These are phyloP conservation scores for Coriaria nepalensis DNA, from an alignment of 306 rosid species.

Conservation along the genomic window DNA sequence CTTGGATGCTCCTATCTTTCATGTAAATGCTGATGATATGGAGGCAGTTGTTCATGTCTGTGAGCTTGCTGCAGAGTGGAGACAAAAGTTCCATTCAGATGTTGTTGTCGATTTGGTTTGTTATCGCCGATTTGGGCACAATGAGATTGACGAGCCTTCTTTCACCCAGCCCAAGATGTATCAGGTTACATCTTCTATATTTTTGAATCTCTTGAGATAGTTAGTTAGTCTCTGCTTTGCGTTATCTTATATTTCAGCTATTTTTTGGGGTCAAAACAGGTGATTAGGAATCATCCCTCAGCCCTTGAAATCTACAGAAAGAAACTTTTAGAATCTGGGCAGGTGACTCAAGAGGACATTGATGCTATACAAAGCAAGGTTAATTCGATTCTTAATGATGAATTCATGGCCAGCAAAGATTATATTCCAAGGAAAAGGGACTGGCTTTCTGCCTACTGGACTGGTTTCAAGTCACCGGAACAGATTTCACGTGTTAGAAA, in stretches of 20 bases:
- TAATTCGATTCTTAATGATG: constrained; percentile 65
- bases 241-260: neutral
- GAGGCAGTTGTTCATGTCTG: constrained; percentile 93
- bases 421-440: constrained; percentile 73
- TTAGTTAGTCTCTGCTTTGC: no score
- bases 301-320: constrained; percentile 71
- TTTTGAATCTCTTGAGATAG: no score
- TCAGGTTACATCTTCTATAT: constrained; percentile 40
- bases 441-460: constrained; percentile 96
- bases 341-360: constrained; percentile 51
- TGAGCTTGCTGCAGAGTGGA: constrained; percentile 99
- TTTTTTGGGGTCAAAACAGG: constrained; percentile 26
- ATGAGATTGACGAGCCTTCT: constrained; percentile 94
- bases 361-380: constrained; percentile 61
- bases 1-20: constrained; percentile 77
- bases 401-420: constrained; percentile 79
- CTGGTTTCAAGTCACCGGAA: constrained; percentile 90
- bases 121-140: constrained; percentile 92
- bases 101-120: constrained; percentile 92
- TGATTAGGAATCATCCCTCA: constrained; percentile 74
- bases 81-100: constrained; percentile 88
- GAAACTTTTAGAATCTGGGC: constrained; percentile 63
- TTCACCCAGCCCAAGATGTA: constrained; percentile 95
- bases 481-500: constrained; percentile 82
- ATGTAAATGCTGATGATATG: constrained; percentile 85